Base-by-base conservation (phyloP, 768 basidiomycete genomes). In the Daedaleopsis nitida region DNA sequence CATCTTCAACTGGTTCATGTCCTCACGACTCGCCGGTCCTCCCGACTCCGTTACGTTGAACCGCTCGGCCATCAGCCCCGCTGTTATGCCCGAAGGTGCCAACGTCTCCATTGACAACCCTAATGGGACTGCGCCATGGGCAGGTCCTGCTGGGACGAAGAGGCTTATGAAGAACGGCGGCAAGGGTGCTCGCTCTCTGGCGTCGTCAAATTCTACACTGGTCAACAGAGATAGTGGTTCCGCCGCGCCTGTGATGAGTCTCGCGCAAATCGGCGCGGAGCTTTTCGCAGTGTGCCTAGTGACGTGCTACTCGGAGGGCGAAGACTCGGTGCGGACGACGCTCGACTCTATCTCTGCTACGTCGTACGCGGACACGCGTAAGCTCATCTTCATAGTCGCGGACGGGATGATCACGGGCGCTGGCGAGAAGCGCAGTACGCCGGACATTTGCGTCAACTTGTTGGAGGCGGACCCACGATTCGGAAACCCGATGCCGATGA, bases 381-480 rank as follows among this genome's bases (percentile, higher is more conserved):
- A 99, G 72, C 80, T 99, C 21, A 74, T 99, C 51, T 96, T 98
- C 73, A 80, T 99, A 58, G 90, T 99, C 12, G 95, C 95, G 50
- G 97, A 99, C 73, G 97, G 97, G 1, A 97, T 99, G 94, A 95
- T 99, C 65, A 98, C 96, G 0, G 97, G 97, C 37, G 90, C 89
- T 5, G 97, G 97, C 38, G 97, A 98, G 80, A 96, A 95, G 77
- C 81, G 80, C 68, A 95, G 93, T 64, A 99, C 97, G 8, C 97
- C 97, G 8, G 97, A 99, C 73, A 95, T 94, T 49, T 98, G 96
- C 70, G 96, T 98, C 44, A 81, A 87, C 43, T 73, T 99, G 57
- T 74, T 99, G 52, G 95, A 98, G 67, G 91, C 92, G 4, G 97
- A 99, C 74, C 89, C 92, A 24, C 83, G 97, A 14, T 99, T 98